Percentiles rank a stretch among this genome's conserved stretches.
phyloP scores from a whole-genome alignment of 2,329 filamentous ascomycete genomes.

The Aspergillus ruber region DNA sequence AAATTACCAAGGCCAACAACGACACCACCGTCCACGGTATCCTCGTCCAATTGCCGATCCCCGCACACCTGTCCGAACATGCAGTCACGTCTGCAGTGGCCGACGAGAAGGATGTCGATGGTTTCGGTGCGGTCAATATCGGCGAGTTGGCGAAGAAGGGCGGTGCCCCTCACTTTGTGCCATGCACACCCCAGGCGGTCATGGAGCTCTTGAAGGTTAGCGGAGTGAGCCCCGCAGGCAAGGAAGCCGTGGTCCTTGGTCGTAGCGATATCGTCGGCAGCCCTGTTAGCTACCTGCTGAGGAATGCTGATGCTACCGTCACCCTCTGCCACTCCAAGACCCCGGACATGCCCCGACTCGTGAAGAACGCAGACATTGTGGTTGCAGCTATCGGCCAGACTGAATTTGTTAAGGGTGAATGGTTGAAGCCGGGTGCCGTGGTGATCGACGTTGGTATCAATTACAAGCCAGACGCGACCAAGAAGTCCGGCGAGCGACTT shows the following conservation, averaged over 20 bases:
- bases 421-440: conserved; percentile 89
- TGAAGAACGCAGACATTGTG: conserved; percentile 82
- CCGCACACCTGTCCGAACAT: conserved; percentile 85
- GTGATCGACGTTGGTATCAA: conserved; percentile 98
- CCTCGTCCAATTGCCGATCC: conserved; percentile 86
- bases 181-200: conserved; percentile 94
- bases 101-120: conserved; percentile 95
- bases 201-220: conserved; percentile 85
- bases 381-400: conserved; percentile 87
- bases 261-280: conserved; percentile 96
- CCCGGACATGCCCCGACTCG: conserved; percentile 60
- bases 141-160: conserved; percentile 95
- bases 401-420: conserved; percentile 85
- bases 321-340: conserved; percentile 94
- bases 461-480: conserved; percentile 80
- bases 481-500: conserved; percentile 85
- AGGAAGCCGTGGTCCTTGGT: conserved; percentile 89
- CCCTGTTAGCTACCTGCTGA: conserved; percentile 90
- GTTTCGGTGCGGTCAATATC: conserved; percentile 90
- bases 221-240: conserved; percentile 76
- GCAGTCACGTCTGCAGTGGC: conserved; percentile 81
- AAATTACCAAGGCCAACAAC: conserved; percentile 77
- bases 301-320: conserved; percentile 93
- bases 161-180: conserved; percentile 79
- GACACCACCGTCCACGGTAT: conserved; percentile 83